Percentiles rank a stretch among this genome's conserved stretches.
Evolutionary conservation across 768 basidiomycete species (phyloP).

Genomic region (button mushroom (Agaricus bisporus)): DNA sequence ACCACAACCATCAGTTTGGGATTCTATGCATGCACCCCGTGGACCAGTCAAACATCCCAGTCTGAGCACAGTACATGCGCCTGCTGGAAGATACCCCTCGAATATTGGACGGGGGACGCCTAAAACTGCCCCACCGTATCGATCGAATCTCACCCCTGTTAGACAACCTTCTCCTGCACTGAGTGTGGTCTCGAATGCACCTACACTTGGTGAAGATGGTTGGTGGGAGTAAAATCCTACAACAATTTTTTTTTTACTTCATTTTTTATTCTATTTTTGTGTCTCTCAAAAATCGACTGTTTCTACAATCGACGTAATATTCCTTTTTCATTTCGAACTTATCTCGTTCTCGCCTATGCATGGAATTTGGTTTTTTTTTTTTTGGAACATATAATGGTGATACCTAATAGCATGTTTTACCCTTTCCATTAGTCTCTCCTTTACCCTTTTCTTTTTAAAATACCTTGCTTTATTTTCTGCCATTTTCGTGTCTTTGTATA

Average conservation of each 20-base stretch:
- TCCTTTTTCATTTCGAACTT: constrained; percentile 1
- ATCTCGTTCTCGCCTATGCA: neutral
- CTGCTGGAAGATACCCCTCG: constrained; percentile 28
- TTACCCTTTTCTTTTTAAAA: neutral
- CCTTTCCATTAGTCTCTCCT: no score
- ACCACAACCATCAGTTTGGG: constrained; percentile 58
- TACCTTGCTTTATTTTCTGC: neutral
- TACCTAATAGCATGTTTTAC: neutral
- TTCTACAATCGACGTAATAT: constrained; percentile 4
- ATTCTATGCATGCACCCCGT: constrained; percentile 56
- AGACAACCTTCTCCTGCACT: constrained; percentile 65
- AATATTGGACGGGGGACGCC: constrained; percentile 29
- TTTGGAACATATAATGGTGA: constrained; percentile 13
- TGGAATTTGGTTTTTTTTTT: constrained; percentile 6
- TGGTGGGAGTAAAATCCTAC: constrained; percentile 57
- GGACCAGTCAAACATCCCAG: constrained; percentile 21
- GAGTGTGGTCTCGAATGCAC: constrained; percentile 67
- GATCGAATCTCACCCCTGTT: constrained; percentile 23
- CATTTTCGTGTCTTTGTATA: neutral
- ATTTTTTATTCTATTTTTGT: constrained; percentile 3
- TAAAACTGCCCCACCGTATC: constrained; percentile 22
- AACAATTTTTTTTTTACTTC: no score
- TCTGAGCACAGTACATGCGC: constrained; percentile 24
- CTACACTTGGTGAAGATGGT: constrained; percentile 67
- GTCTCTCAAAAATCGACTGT: constrained; percentile 13